Evolutionary conservation across 2,329 filamentous ascomycete species (phyloP).

Genomic region (Cytospora schulzeri): DNA sequence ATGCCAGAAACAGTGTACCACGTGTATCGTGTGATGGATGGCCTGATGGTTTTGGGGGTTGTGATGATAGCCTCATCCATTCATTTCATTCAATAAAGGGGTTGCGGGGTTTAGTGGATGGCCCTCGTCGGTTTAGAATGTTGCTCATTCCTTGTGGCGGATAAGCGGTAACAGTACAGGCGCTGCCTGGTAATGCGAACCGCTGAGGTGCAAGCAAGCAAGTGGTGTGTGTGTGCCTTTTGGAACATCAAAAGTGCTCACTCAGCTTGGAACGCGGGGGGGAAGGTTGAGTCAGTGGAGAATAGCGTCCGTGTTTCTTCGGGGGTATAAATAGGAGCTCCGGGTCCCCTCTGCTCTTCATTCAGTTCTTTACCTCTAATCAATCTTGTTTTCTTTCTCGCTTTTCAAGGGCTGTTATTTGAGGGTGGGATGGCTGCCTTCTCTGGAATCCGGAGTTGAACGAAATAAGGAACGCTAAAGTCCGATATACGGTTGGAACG

Average conservation of each 20-base stretch:
- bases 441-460: constrained; percentile 27
- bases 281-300: constrained; percentile 24
- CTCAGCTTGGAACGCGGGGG: constrained; percentile 3
- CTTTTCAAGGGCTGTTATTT: background rate
- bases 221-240: background rate
- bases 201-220: constrained; percentile 34
- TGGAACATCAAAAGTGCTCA: too few species aligned
- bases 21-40: constrained; percentile 21
- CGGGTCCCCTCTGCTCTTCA: constrained; percentile 25
- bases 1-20: background rate
- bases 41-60: background rate
- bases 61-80: background rate
- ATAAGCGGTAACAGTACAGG: background rate
- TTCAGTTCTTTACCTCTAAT: constrained; percentile 7
- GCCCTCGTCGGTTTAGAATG: background rate
- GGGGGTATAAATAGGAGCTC: constrained; percentile 41
- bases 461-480: constrained; percentile 26
- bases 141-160: background rate
- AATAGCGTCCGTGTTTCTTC: constrained; percentile 20
- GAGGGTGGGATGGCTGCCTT: constrained; percentile 27
- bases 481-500: constrained; percentile 19
- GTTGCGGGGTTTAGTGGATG: background rate
- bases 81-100: background rate
- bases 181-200: background rate
- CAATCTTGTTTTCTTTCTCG: constrained; percentile 26